Percentiles rank a stretch among this genome's conserved stretches.
Evolutionary conservation across 352 stramenopile genomes (phyloP).

Genomic region (Phytopythium boreale): DNA sequence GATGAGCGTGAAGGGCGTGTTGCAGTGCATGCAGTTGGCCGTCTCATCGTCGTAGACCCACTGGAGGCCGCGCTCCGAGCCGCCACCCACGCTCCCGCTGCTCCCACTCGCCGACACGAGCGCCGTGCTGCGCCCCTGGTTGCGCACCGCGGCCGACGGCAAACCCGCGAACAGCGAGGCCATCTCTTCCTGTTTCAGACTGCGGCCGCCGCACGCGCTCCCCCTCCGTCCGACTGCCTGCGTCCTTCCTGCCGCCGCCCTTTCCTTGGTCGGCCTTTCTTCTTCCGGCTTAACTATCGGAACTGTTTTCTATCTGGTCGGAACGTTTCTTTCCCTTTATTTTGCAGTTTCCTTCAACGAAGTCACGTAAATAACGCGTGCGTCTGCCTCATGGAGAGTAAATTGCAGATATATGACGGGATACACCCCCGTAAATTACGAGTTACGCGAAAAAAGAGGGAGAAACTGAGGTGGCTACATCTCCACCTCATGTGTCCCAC

Average conservation of each 20-base stretch:
- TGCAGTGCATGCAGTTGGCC: slow-evolving; percentile 86
- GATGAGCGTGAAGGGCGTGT: slow-evolving; percentile 78
- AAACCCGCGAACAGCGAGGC: slow-evolving; percentile 70
- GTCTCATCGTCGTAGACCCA: slow-evolving; percentile 87
- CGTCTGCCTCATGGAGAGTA: no score
- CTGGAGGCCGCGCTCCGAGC: slow-evolving; percentile 52
- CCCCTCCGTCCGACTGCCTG: neutral
- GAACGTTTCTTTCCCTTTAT: no score
- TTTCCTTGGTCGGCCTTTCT: slow-evolving; percentile 2
- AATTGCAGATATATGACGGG: neutral
- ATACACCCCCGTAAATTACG: neutral
- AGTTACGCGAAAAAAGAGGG: neutral
- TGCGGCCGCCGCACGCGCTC: neutral
- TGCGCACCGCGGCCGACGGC: slow-evolving; percentile 54
- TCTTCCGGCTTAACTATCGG: neutral
- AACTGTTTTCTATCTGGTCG: neutral
- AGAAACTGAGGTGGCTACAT: neutral
- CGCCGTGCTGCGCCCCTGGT: slow-evolving; percentile 36
- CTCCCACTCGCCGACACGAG: slow-evolving; percentile 25
- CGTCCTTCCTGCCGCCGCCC: neutral
- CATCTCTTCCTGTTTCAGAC: slow-evolving; percentile 25
- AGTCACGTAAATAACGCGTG: neutral
- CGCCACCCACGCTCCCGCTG: slow-evolving; percentile 9
- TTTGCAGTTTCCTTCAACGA: neutral
- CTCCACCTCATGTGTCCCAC: neutral